Evolutionary conservation across 805 yeast genomes (phyloP), one percentile per base, ranked within the genome.

Genomic region (Candida sanyiensis): DNA sequence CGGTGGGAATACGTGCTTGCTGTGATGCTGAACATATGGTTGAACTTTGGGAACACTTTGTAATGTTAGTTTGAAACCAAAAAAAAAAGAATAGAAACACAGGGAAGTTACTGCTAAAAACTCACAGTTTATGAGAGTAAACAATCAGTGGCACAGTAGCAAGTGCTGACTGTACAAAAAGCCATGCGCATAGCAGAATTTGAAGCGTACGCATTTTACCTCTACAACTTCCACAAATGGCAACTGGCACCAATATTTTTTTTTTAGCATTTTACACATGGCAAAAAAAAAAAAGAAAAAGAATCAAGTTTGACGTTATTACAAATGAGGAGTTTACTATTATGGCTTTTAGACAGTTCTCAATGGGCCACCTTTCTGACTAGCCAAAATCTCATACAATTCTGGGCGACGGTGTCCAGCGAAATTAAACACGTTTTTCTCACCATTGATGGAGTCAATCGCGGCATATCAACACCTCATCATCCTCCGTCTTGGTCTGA

Each of bases 331-430:
- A n/a, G n/a, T n/a, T n/a, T n/a, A n/a, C n/a, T n/a, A n/a, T n/a
- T n/a, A n/a, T n/a, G n/a, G n/a, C n/a, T n/a, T n/a, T n/a, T n/a
- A n/a, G n/a, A n/a, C n/a, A n/a, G n/a, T n/a, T n/a, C n/a, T n/a
- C n/a, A n/a, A n/a, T n/a, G n/a, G n/a, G n/a, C n/a, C 33, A 19
- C 63, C 62, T 35, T 56, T 58, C 43, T 58, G 62, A 7, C 47
- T 47, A 15, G 46, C 37, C 27, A 51, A 28, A 48, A 59, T 50
- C 6, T 49, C 49, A 38, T 62, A 62, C 24, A 50, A 50, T 37
- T 59, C 66, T 15, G 66, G 64, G 28, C 66, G 59, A 46, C 67
- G 55, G 36, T 63, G 67, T 47, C 63, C 56, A 3, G 54, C 49
- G 43, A 62, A 63, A 40, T 63, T 63, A 49, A 62, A 63, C 61